A percentile compares a stretch with the other conserved stretches of the same genome.
Evolutionary conservation across 2,329 filamentous ascomycete species (phyloP).

Genomic region (Colletotrichum musae): DNA sequence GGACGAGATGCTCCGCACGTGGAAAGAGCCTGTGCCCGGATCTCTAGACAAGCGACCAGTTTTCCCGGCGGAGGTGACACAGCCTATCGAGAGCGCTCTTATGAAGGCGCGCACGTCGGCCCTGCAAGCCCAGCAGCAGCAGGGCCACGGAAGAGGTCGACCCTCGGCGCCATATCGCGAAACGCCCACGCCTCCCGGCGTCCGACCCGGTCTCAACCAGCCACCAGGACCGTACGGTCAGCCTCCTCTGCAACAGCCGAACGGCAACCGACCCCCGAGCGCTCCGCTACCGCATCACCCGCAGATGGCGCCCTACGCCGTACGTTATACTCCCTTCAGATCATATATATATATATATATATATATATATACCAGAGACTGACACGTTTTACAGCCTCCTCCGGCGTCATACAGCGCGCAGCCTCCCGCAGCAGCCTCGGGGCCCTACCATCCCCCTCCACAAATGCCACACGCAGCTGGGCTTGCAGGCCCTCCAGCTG

Average conservation of each 20-base stretch:
- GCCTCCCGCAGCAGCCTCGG: constrained; percentile 51
- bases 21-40: constrained; percentile 96
- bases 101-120: constrained; percentile 80
- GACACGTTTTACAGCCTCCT: constrained; percentile 50
- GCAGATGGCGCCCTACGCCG: constrained; percentile 33
- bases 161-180: constrained; percentile 72
- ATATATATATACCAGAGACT: neutral
- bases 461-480: constrained; percentile 56
- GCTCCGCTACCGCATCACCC: constrained; percentile 39
- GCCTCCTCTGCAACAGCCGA: constrained; percentile 53
- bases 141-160: constrained; percentile 52
- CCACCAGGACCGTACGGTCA: constrained; percentile 50
- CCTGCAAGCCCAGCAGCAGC: constrained; percentile 69
- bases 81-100: constrained; percentile 93
- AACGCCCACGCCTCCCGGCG: constrained; percentile 80
- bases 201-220: constrained; percentile 52
- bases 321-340: constrained; percentile 12
- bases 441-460: constrained; percentile 59
- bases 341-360: neutral
- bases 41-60: constrained; percentile 94
- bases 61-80: constrained; percentile 88
- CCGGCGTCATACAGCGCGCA: constrained; percentile 54
- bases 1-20: constrained; percentile 97
- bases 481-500: constrained; percentile 45
- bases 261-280: constrained; percentile 46